These are phyloP conservation scores for Pinus tabuliformis DNA, from an alignment of 75 land plant species.

Conservation along the genomic window DNA sequence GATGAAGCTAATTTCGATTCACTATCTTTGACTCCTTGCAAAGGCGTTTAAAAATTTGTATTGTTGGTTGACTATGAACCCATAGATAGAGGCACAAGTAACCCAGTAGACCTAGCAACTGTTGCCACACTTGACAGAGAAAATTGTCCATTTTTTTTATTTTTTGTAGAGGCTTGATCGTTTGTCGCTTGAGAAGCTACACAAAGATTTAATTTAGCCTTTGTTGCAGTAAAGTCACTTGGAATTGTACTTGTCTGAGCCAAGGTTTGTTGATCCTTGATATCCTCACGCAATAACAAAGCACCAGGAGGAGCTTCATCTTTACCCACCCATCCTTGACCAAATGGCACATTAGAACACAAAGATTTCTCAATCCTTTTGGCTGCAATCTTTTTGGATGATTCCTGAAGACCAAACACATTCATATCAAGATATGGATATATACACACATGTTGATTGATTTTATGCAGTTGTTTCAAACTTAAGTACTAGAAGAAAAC, in stretches of 20 bases:
- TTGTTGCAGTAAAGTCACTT: background rate
- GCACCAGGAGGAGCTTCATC: constrained; percentile 32
- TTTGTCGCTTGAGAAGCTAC: background rate
- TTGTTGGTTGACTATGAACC: background rate
- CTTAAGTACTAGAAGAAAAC: too few relatives aligned
- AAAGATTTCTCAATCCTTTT: constrained; percentile 58
- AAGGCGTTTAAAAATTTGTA: background rate
- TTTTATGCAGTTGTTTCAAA: background rate
- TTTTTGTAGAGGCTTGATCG: background rate
- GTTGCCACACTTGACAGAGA: background rate
- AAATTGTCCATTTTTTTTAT: background rate
- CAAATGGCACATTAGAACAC: constrained; percentile 69
- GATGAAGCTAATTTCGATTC: background rate
- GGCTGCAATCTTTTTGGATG: constrained; percentile 36
- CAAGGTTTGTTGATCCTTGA: background rate
- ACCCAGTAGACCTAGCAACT: background rate
- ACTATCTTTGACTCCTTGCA: background rate
- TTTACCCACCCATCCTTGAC: constrained; percentile 97
- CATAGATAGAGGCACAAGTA: background rate
- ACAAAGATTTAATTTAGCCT: background rate
- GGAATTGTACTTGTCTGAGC: background rate
- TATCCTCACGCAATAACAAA: background rate
- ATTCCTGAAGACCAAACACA: too few relatives aligned
- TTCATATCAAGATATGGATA: too few relatives aligned
- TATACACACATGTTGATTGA: too few relatives aligned